phyloP scores from a whole-genome alignment of 2,329 filamentous ascomycete genomes.

The Colletotrichum tropicicola region DNA sequence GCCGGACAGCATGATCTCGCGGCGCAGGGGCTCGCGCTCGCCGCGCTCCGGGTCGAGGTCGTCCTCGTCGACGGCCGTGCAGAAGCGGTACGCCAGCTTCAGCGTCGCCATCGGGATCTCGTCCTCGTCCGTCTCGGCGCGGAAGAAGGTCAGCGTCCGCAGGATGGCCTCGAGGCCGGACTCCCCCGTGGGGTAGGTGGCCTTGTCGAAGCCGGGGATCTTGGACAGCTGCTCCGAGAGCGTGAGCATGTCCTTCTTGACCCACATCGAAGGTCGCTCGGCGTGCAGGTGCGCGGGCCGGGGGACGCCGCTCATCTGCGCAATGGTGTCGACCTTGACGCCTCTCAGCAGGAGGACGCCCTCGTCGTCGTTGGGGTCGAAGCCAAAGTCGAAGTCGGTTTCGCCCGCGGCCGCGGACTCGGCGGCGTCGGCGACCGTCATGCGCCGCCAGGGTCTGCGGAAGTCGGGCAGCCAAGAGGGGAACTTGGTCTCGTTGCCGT shows the following conservation, averaged over 20 bases:
- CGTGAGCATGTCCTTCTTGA: constrained; percentile 18
- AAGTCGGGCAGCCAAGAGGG: constrained; percentile 29
- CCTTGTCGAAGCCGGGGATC: constrained; percentile 7
- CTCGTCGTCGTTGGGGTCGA: constrained; percentile 19
- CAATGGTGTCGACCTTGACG: constrained; percentile 18
- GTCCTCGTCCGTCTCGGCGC: constrained; percentile 3
- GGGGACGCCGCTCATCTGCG: constrained; percentile 19
- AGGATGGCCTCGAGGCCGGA: constrained; percentile 7
- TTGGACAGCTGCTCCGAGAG: background rate
- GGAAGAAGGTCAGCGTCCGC: constrained; percentile 26
- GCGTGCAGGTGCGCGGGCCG: constrained; percentile 24
- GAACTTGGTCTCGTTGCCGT: constrained; percentile 8
- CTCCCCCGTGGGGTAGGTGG: constrained; percentile 12
- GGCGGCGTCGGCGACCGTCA: constrained; percentile 29
- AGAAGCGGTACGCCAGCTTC: constrained; percentile 25
- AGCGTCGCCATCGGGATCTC: constrained; percentile 20
- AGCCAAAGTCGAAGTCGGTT: constrained; percentile 27
- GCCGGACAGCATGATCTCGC: constrained; percentile 14
- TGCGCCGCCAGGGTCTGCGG: constrained; percentile 23
- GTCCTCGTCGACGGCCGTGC: constrained; percentile 23
- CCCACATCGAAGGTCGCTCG: constrained; percentile 20
- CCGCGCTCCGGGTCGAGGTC: constrained; percentile 14
- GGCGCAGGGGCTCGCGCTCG: constrained; percentile 16
- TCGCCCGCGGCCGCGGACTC: constrained; percentile 28
- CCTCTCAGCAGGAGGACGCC: constrained; percentile 24